These are phyloP conservation scores for Pichia sporocuriosa DNA, from an alignment of 805 yeast genomes.

Conservation along the genomic window DNA sequence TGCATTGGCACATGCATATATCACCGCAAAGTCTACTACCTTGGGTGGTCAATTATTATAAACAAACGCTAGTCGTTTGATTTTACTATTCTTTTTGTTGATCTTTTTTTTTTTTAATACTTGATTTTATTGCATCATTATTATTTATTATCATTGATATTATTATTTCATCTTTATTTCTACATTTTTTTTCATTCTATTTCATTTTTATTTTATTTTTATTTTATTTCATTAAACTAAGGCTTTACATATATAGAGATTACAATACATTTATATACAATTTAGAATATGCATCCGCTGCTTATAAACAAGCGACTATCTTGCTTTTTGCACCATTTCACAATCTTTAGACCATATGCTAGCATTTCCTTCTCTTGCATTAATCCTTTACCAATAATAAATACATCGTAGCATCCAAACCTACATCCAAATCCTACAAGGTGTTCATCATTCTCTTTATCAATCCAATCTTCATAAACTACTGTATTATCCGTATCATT, in stretches of 20 bases:
- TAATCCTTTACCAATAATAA: constrained; percentile 51
- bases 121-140: not conserved
- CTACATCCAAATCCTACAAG: constrained; percentile 21
- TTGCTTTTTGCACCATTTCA: constrained; percentile 69
- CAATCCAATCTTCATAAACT: constrained; percentile 6
- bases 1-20: constrained; percentile 54
- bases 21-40: constrained; percentile 34
- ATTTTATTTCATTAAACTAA: not conserved
- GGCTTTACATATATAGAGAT: constrained; percentile 42
- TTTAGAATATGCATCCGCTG: constrained; percentile 2
- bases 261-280: constrained; percentile 38
- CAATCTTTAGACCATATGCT: constrained; percentile 54
- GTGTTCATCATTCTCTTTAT: constrained; percentile 11
- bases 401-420: constrained; percentile 48
- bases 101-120: not conserved
- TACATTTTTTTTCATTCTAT: not conserved
- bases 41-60: constrained; percentile 7
- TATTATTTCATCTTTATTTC: not conserved
- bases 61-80: not conserved
- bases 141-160: not conserved
- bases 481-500: not conserved
- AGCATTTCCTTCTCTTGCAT: constrained; percentile 49
- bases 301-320: constrained; percentile 66
- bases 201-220: not conserved
- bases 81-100: no score